Percentiles rank a stretch among this genome's conserved stretches.
These are phyloP conservation scores for Takashimella tepidaria DNA, from an alignment of 1,284 basidiomycete genomes.

Conservation along the genomic window DNA sequence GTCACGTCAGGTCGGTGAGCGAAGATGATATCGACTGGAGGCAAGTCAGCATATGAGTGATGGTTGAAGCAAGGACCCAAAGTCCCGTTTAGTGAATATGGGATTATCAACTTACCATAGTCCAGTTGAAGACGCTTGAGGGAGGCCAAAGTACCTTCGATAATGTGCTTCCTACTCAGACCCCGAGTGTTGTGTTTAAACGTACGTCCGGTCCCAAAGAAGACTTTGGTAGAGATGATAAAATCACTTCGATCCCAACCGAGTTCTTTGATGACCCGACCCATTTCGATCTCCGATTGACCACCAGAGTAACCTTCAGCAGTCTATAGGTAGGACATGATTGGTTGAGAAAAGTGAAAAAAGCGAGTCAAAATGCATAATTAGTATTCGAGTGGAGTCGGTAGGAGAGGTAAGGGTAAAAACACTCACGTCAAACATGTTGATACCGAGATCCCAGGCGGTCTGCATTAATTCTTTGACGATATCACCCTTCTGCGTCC, in stretches of 20 bases:
- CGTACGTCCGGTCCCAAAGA: constrained; percentile 52
- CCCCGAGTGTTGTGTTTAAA: constrained; percentile 53
- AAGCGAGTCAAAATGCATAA: too few relatives aligned
- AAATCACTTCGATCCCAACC: constrained; percentile 65
- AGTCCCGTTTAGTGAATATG: too few relatives aligned
- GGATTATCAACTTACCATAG: constrained; percentile 52
- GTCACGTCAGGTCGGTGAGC: constrained; percentile 49
- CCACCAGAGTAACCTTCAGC: constrained; percentile 59
- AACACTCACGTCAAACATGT: constrained; percentile 53
- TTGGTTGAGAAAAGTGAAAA: background rate
- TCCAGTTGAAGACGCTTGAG: constrained; percentile 66
- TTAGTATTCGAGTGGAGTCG: too few relatives aligned
- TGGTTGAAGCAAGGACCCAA: background rate
- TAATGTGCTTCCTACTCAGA: constrained; percentile 62
- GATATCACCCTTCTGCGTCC: constrained; percentile 62
- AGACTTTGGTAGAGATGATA: constrained; percentile 63
- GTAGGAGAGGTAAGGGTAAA: background rate
- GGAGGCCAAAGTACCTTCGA: constrained; percentile 67
- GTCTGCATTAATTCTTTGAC: constrained; percentile 55
- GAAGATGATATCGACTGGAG: constrained; percentile 55
- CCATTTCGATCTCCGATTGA: constrained; percentile 54
- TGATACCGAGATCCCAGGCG: constrained; percentile 47
- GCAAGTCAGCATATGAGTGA: background rate
- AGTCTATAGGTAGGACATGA: constrained; percentile 35
- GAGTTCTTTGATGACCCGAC: constrained; percentile 69